phyloP scores from a whole-genome alignment of 1,284 basidiomycete species.

The Amylostereum chailletii region DNA sequence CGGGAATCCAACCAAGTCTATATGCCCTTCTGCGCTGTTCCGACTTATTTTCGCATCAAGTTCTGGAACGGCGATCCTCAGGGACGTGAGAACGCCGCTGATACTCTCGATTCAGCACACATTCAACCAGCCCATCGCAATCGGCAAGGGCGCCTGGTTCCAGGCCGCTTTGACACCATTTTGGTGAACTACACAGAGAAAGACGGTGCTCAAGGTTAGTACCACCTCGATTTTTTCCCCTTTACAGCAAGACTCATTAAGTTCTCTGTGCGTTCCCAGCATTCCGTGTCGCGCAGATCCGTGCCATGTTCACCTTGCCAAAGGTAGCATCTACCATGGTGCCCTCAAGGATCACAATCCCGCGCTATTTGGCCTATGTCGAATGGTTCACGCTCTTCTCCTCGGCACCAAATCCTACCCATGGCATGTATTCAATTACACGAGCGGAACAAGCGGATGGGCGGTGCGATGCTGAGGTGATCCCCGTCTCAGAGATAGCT shows the following conservation, averaged over 20 bases:
- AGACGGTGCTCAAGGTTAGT: background rate
- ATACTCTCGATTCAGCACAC: background rate
- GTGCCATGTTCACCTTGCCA: conserved; percentile 17
- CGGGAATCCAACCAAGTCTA: background rate
- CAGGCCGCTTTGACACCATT: conserved; percentile 15
- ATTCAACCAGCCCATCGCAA: background rate
- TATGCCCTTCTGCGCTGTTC: background rate
- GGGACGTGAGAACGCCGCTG: background rate
- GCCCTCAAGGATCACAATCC: conserved; percentile 2
- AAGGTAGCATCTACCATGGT: conserved; percentile 4
- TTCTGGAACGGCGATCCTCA: background rate
- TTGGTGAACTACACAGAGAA: conserved; percentile 5
- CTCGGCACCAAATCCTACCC: background rate
- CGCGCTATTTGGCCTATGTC: conserved; percentile 20
- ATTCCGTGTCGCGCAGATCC: conserved; percentile 16
- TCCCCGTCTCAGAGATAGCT: too few relatives aligned
- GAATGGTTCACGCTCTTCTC: conserved; percentile 23
- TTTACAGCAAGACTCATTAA: background rate
- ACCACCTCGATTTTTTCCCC: background rate
- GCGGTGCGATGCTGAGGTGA: too few relatives aligned
- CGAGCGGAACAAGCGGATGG: too few relatives aligned
- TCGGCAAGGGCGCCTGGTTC: background rate
- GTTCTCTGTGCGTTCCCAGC: conserved; percentile 4
- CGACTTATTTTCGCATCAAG: background rate
- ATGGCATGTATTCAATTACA: conserved; percentile 11